Conservation (phyloP, 352 stramenopile species). For the Phytophthora kernoviae region DNA sequence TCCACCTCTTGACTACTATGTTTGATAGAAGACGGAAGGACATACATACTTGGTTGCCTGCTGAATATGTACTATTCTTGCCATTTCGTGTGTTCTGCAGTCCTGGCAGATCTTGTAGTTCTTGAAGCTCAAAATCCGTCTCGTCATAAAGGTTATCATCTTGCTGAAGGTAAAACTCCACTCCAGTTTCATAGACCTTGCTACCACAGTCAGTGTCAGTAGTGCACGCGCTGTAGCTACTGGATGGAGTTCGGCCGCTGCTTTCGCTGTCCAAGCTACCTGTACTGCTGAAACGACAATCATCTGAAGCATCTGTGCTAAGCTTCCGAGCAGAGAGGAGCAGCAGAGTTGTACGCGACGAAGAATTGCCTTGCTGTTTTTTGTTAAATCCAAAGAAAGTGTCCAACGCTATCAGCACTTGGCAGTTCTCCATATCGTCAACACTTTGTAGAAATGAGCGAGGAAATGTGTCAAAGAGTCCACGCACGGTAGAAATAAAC, state of each 20-base stretch:
- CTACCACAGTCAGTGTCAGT: slow-evolving; percentile 1
- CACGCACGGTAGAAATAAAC: slow-evolving; percentile 48
- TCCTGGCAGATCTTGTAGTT: slow-evolving; percentile 4
- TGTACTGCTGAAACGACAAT: slow-evolving; percentile 18
- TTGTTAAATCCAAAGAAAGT: slow-evolving; percentile 51
- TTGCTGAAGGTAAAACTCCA: slow-evolving; percentile 26
- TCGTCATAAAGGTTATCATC: too few relatives aligned
- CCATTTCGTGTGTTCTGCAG: neutral
- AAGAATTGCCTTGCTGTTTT: slow-evolving; percentile 27
- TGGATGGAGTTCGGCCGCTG: slow-evolving; percentile 16
- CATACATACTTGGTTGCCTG: neutral
- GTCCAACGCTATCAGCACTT: slow-evolving; percentile 46
- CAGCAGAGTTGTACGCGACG: slow-evolving; percentile 11
- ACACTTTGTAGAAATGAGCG: slow-evolving; percentile 49
- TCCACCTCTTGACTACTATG: neutral
- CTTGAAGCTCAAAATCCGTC: slow-evolving; percentile 13
- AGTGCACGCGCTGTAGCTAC: slow-evolving; percentile 6
- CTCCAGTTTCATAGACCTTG: slow-evolving; percentile 5
- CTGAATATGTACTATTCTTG: neutral
- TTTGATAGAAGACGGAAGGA: neutral
- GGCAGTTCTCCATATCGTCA: slow-evolving; percentile 44
- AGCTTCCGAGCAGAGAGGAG: slow-evolving; percentile 7
- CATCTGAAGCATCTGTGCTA: neutral
- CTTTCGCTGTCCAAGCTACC: slow-evolving; percentile 21
- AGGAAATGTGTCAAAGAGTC: slow-evolving; percentile 59